These are phyloP conservation scores for Paramyrothecium sp. DNA, from an alignment of 2,329 filamentous ascomycete genomes.

Conservation along the genomic window DNA sequence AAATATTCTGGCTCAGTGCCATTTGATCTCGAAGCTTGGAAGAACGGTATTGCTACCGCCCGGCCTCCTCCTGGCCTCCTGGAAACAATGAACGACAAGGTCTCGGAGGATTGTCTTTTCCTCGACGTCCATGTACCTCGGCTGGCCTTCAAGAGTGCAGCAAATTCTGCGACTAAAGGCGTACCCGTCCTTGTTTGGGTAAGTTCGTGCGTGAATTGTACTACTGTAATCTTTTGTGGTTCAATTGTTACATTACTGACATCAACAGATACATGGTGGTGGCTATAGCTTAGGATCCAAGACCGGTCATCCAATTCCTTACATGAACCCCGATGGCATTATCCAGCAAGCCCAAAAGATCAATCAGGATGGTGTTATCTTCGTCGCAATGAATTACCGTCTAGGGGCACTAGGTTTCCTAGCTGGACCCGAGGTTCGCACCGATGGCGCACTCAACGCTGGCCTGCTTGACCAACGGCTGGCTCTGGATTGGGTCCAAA, in stretches of 20 bases:
- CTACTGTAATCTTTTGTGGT: neutral
- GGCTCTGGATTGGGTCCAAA: conserved; percentile 43
- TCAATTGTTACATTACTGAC: conserved; percentile 8
- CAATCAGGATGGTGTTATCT: conserved; percentile 27
- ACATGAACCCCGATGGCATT: conserved; percentile 23
- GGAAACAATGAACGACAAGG: conserved; percentile 10
- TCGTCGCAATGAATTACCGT: conserved; percentile 35
- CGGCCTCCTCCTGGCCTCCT: neutral
- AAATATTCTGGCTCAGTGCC: conserved; percentile 4
- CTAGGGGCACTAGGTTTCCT: conserved; percentile 36
- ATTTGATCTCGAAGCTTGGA: conserved; percentile 4
- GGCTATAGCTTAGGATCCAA: conserved; percentile 30
- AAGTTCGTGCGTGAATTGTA: neutral
- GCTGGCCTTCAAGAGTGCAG: conserved; percentile 23
- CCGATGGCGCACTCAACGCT: conserved; percentile 33
- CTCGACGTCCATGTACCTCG: conserved; percentile 38
- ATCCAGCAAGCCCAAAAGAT: conserved; percentile 9
- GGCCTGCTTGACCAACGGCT: conserved; percentile 36
- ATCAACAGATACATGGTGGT: conserved; percentile 33
- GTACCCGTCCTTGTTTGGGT: conserved; percentile 18
- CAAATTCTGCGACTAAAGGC: conserved; percentile 10
- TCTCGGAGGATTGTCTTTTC: conserved; percentile 37
- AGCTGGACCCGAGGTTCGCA: conserved; percentile 29
- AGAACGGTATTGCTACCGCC: conserved; percentile 1
- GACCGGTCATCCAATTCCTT: conserved; percentile 13